These are phyloP conservation scores for Alternaria solani DNA, from an alignment of 2,329 filamentous ascomycete genomes.

Conservation along the genomic window DNA sequence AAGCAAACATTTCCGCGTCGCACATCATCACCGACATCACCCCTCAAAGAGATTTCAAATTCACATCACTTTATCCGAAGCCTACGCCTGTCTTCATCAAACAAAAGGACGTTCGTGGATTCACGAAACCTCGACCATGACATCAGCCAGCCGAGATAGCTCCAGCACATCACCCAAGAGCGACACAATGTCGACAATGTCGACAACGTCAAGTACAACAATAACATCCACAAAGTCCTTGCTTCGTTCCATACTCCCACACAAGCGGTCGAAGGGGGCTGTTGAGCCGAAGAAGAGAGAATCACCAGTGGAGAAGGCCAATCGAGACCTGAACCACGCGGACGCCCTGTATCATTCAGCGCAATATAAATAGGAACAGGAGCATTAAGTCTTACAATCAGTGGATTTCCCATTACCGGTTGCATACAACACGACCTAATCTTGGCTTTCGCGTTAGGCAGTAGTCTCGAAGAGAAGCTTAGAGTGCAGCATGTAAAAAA, in stretches of 20 bases:
- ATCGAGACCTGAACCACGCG: constrained; percentile 19
- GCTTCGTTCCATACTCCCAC: constrained; percentile 32
- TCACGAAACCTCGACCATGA: constrained; percentile 5
- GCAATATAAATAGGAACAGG: not conserved
- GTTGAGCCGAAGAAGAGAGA: constrained; percentile 3
- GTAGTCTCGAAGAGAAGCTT: no score
- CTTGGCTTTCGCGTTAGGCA: not conserved
- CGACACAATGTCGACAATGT: constrained; percentile 28
- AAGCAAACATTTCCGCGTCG: not conserved
- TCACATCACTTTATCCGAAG: not conserved
- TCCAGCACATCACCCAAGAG: constrained; percentile 11
- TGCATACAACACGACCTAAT: not conserved
- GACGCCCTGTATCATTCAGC: constrained; percentile 25
- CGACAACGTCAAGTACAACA: constrained; percentile 35
- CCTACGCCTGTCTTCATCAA: not conserved
- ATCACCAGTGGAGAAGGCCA: constrained; percentile 19
- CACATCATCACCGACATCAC: not conserved
- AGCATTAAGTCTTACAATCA: not conserved
- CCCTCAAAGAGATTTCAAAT: not conserved
- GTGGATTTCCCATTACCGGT: no score
- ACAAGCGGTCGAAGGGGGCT: constrained; percentile 12
- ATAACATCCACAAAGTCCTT: constrained; percentile 34
- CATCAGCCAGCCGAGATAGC: not conserved
- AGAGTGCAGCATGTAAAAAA: no score
- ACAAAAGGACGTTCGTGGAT: accelerated